Evolutionary conservation across 2,329 filamentous ascomycete species (phyloP).

Genomic region (Aureobasidium sp.): DNA sequence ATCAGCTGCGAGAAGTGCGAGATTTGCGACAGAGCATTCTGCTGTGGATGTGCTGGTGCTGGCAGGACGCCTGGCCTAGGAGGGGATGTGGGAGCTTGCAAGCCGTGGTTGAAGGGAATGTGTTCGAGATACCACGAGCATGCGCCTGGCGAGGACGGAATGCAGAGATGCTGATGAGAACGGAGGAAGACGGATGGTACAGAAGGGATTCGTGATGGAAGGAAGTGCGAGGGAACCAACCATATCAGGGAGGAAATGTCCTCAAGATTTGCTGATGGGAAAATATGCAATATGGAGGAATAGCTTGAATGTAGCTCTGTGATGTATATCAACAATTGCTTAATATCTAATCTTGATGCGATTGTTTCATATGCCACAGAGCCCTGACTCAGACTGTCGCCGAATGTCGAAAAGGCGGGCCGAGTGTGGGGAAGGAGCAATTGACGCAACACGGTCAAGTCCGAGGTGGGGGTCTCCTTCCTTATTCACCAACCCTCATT

Average conservation of each 20-base stretch:
- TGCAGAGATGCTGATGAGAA: not conserved
- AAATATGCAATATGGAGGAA: not conserved
- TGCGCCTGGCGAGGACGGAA: constrained; percentile 10
- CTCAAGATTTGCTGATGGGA: not conserved
- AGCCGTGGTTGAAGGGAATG: constrained; percentile 28
- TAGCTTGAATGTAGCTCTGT: not conserved
- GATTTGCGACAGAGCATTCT: constrained; percentile 34
- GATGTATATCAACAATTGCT: not conserved
- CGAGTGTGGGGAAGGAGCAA: not conserved
- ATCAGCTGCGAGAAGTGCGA: constrained; percentile 31
- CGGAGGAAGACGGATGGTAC: not conserved
- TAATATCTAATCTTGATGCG: not conserved
- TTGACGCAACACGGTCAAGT: not conserved
- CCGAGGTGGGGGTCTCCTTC: not conserved
- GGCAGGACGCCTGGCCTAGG: constrained; percentile 18
- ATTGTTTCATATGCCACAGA: not conserved
- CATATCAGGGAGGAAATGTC: not conserved
- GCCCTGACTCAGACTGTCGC: not conserved
- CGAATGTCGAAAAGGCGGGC: not conserved
- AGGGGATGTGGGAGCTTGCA: constrained; percentile 29
- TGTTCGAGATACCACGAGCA: constrained; percentile 31
- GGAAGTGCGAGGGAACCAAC: no score
- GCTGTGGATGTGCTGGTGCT: constrained; percentile 29
- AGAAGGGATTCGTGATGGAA: no score
- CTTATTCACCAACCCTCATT: not conserved